Evolutionary conservation across 345 rosid species (phyloP).

Genomic region (Populus euphratica): DNA sequence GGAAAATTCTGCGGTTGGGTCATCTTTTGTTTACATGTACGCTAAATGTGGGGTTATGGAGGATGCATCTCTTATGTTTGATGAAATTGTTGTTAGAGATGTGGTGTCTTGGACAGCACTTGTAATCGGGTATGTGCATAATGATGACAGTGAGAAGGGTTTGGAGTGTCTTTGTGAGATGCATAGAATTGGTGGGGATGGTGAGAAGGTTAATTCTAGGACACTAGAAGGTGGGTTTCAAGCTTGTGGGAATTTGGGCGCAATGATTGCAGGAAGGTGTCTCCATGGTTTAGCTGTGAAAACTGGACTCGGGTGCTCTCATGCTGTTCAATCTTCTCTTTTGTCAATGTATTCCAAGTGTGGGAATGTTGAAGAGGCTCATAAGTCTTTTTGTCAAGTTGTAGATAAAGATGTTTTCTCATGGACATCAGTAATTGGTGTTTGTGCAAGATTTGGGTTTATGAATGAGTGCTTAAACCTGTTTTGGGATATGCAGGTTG

Average conservation of each 20-base stretch:
- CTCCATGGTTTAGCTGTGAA: conserved; percentile 56
- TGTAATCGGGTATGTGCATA: conserved; percentile 58
- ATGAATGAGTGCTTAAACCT: conserved; percentile 41
- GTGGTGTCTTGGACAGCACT: conserved; percentile 69
- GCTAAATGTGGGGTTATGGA: conserved; percentile 41
- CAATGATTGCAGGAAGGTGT: conserved; percentile 45
- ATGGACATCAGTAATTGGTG: conserved; percentile 65
- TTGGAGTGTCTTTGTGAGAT: conserved; percentile 47
- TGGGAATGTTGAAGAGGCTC: conserved; percentile 43
- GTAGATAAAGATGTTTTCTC: conserved; percentile 51
- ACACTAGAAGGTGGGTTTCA: conserved; percentile 60
- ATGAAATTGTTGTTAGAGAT: conserved; percentile 57
- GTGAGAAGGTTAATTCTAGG: conserved; percentile 51
- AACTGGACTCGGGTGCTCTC: conserved; percentile 42
- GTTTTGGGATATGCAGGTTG: conserved; percentile 58
- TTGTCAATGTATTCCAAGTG: conserved; percentile 54
- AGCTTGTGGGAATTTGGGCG: conserved; percentile 56
- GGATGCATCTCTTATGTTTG: conserved; percentile 48
- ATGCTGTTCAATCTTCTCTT: conserved; percentile 38
- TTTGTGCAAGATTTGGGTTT: conserved; percentile 43
- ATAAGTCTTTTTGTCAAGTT: conserved; percentile 45
- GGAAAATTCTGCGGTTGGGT: conserved; percentile 41
- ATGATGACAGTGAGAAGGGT: conserved; percentile 52
- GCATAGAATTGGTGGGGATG: conserved; percentile 35
- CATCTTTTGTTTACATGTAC: conserved; percentile 58